Base-by-base conservation (phyloP, 2,329 filamentous ascomycete genomes). In the Epichloe amarillans region DNA sequence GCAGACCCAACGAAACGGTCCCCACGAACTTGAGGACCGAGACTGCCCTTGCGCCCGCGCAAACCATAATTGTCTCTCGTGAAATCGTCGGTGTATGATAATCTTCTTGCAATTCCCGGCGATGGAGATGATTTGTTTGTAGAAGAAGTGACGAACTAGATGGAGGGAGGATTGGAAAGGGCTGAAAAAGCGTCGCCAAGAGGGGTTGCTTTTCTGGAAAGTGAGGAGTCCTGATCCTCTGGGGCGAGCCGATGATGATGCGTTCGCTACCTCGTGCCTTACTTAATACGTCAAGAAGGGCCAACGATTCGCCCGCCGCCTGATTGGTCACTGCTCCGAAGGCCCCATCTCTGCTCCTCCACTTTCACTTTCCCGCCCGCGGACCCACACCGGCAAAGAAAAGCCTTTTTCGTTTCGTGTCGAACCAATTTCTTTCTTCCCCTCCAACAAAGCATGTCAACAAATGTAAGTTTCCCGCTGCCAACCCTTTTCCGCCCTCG, bases 21-120 rank as follows among this genome's bases (percentile, higher is more conserved):
- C 91, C 91, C 58, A 96, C 85, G 66, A 96, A 95, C 72, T 97
- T 96, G 72, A 86, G 81, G 66, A 85, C 71, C 51, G 87, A 83
- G 62, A 95, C 75, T 62, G 56, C 51, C 47, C 51, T 54, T 42
- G 53, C 55, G 50, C 82, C 80, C 61, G 76, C 81, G 60, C 77
- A 80, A 60, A 80, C 75, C 79, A 88, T 86, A 67, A 30, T 40
- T 40, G 46, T 43, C 5, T 14, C 26, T 43, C 19, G 11, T 7
- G n/a, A 42, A 19, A 21, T 23, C 11, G 19, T 21, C 38, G 38
- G 47, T 12, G 17, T 43, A 30, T 30, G 12, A 37, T 37, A 15
- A n/a, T 35, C 4, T 17, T 35, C 21, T 12, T 23, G 45, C 2
- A 37, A 43, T 1, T 5, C 26, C 10, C 26, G 12, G 4, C 7